phyloP scores from a whole-genome alignment of 768 basidiomycete species.

The Trametes elegans region DNA sequence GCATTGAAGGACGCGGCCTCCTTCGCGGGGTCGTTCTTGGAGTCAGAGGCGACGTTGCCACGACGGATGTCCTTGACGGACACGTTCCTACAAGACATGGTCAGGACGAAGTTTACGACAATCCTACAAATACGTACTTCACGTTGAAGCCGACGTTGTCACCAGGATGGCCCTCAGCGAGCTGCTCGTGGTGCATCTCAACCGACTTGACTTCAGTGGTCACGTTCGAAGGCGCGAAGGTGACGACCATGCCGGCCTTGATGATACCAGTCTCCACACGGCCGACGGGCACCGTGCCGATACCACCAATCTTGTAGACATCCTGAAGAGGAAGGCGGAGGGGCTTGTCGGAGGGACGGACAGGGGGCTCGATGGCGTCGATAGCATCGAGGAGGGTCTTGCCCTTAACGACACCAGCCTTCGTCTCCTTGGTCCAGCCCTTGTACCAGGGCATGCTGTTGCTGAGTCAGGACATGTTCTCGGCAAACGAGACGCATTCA shows the following conservation, averaged over 20 bases:
- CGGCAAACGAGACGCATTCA: slow-evolving; percentile 9
- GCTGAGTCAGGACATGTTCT: neutral
- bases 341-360: slow-evolving; percentile 97
- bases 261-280: slow-evolving; percentile 99
- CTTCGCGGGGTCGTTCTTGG: slow-evolving; percentile 99
- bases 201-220: slow-evolving; percentile 99
- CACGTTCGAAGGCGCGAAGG: slow-evolving; percentile 95
- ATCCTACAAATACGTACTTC: slow-evolving; percentile 54
- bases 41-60: slow-evolving; percentile 99
- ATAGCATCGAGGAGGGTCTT: slow-evolving; percentile 99
- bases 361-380: slow-evolving; percentile 97
- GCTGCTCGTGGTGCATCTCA: slow-evolving; percentile 99
- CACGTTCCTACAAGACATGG: slow-evolving; percentile 72
- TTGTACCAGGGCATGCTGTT: slow-evolving; percentile 98
- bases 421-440: slow-evolving; percentile 98
- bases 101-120: neutral
- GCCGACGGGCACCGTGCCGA: slow-evolving; percentile 99
- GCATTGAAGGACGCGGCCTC: slow-evolving; percentile 99
- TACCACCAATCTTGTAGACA: slow-evolving; percentile 99
- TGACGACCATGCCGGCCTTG: slow-evolving; percentile 99
- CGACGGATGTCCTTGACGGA: slow-evolving; percentile 99
- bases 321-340: slow-evolving; percentile 99
- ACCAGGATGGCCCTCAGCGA: slow-evolving; percentile 90
- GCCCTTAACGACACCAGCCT: slow-evolving; percentile 90
- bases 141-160: slow-evolving; percentile 99